Evolutionary conservation across 257 asterid genomes (phyloP), one percentile per base, ranked within the genome.

Genomic region (Fraxinus anomala): DNA sequence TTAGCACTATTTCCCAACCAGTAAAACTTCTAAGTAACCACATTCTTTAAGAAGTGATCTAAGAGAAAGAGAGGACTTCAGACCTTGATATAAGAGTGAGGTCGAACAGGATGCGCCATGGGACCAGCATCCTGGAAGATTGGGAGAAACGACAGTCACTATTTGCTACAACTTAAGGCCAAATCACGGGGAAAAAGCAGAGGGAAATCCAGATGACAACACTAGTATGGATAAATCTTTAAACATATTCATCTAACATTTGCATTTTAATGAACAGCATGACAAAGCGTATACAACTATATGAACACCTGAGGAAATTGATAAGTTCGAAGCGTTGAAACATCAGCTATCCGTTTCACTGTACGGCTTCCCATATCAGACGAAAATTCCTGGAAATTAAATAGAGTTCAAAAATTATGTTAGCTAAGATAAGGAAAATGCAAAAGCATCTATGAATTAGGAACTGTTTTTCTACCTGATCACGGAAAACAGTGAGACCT

Each of bases 401-500:
- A 47, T 44, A 68, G 51, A 40, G 70, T 34, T 68, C 36, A 80
- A 77, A 73, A 40, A 49, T 68, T 34, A 69, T 42, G 23, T 56
- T 39, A 84, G 56, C 68, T 34, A 63, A 73, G 42, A 37, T 13
- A 59, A 5, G 19, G 21, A 40, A 74, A 66, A 30, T 63, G n/a
- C 31, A 34, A 16, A 69, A 74, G 26, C 67, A 26, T 26, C 47
- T 11, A 71, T 0, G 51, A 26, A 61, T 56, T 73, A 24, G 34
- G 42, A 69, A 47, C 72, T 21, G 47, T 24, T 17, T 39, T 77
- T 70, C 74, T 73, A 96, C 98, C 98, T 96, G 99, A 85, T 89
- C 99, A 28, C 99, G 94, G 89, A 96, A 96, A 70, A 93, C 97
- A 30, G 99, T 96, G 73, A 96, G 97, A 76, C 99, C 99, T 85